These are phyloP conservation scores for Plasmodium gonderi DNA, from an alignment of 169 alveolate genomes.

Conservation along the genomic window DNA sequence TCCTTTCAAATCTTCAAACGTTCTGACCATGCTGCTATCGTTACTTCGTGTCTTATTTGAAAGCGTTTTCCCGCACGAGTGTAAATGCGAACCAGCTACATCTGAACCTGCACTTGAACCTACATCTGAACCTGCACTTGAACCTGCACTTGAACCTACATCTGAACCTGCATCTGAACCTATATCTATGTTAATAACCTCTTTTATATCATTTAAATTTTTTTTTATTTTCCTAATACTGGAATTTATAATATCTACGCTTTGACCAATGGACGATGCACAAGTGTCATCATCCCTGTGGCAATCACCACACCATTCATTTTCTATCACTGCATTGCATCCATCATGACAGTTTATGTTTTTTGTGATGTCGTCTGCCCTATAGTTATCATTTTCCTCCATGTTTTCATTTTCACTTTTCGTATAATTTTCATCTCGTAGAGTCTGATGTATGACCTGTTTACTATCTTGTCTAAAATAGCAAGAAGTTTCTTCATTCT, in stretches of 20 bases:
- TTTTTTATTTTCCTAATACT: slow-evolving; percentile 21
- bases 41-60: no score
- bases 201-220: slow-evolving; percentile 6
- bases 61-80: no score
- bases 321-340: neutral
- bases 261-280: neutral
- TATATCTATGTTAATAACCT: neutral
- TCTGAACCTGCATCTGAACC: neutral
- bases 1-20: neutral
- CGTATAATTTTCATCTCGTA: neutral
- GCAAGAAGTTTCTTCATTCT: neutral
- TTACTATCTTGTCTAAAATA: neutral
- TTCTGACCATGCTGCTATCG: neutral
- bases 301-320: neutral
- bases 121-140: neutral
- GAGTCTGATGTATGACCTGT: neutral
- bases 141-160: neutral
- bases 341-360: neutral
- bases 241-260: slow-evolving; percentile 36
- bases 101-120: neutral
- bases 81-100: no score
- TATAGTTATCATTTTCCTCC: neutral
- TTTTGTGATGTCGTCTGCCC: neutral
- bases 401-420: neutral
- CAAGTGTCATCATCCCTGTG: neutral